Base-by-base conservation (phyloP, 2,329 filamentous ascomycete species). In the Colletotrichum sp. region DNA sequence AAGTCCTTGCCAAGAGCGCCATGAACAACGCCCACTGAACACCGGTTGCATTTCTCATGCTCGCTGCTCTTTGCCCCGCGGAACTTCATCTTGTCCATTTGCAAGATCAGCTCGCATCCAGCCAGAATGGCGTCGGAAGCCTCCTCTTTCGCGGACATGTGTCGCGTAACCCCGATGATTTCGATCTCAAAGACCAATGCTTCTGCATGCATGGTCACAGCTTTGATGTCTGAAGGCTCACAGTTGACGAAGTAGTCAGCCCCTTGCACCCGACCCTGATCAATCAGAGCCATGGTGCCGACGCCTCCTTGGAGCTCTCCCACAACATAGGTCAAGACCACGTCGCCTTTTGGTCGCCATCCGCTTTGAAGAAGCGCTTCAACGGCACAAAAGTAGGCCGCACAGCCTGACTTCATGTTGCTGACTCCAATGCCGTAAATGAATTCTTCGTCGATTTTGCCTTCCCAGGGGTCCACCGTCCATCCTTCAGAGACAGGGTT, bases 381-480 rank as follows among this genome's bases (percentile, higher is more conserved):
- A n/a, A 80, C 80, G 8, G 79, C 79, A 66, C 79, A 80, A 67
- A 74, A 81, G 75, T 80, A 81, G 34, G 80, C 80, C 2, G 80
- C 80, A 68, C 80, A 81, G 28, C 80, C 80, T 5, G 80, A 79
- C 60, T 81, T 81, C 80, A 81, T 81, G 75, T 81, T 81, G 64
- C 78, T 80, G 71, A 81, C 80, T 30, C 80, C 80, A 58, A 81
- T 81, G 48, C 80, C 80, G 71, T 81, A 81, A 32, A 82, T 79
- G 69, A 81, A 81, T 8, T 79, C 72, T 1, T 79, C 72, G 66
- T 82, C 80, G n/a, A 79, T 67, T 28, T 80, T 81, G 21, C 80
- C 80, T 30, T 80, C 80, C 79, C 80, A 81, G 8, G 80, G 80
- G 61, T 81, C 79, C 52, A 82, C 71, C 8, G 80, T 82, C 80